Base-by-base conservation (phyloP, 257 asterid genomes). In the Solanum ossicruentum region DNA sequence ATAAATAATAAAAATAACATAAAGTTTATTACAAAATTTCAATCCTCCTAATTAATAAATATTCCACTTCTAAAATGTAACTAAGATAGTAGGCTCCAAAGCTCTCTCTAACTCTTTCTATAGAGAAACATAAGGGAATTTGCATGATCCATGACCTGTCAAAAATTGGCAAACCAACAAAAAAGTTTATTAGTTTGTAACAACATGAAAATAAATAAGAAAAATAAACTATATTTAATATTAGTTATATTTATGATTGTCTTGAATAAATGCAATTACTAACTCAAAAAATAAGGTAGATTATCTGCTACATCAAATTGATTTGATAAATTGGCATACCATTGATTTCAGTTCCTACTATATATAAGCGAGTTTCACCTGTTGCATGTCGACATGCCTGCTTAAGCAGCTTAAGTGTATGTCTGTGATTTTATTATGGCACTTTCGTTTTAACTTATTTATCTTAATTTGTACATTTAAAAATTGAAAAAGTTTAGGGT, bases 81-180 rank as follows among this genome's bases (percentile, higher is more conserved):
- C 17, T 39, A 32, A 67, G 20, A 67, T 28, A 28, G 28, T 28
- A 28, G 28, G 28, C 28, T 28, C 2, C 28, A 28, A 21, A 21
- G 32, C 21, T 82, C 61, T 15, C 12, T 18, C 55, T 21, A 21
- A 4, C 52, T 72, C 17, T 51, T 57, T 83, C 39, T 70, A 83
- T 6, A 83, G 69, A 67, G 55, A 69, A 51, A 83, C 81, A 69
- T 73, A 66, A 12, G 85, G 85, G n/a, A 83, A 39, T 83, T 83
- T 69, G 81, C 85, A 83, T 69, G 85, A 72, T 51, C 85, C 85
- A 83, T 36, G 85, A 69, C 85, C 81, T 83, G 85, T 18, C 52
- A 80, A 83, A 77, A 77, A 77, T 77, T 26, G 82, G 6, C 26
- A 77, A 77, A 16, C 7, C 26, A 77, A 51, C 41, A 21, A 77